Conservation (phyloP, 1,139 yeast genomes). For the Saccharomycopsis hybrid region DNA sequence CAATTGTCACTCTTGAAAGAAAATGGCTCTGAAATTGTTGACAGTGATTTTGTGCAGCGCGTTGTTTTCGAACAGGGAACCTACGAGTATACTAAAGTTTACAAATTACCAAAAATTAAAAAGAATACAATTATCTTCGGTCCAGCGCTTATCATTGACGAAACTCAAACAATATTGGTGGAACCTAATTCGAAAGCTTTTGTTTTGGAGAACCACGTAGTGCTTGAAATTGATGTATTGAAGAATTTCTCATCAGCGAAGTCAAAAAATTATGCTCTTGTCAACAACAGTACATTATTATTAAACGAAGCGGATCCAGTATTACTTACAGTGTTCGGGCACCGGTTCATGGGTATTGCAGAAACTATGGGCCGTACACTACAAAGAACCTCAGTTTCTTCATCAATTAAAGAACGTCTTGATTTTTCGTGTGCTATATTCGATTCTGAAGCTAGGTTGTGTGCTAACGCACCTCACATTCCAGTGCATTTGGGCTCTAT, state of each 20-base stretch:
- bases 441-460: slow-evolving; percentile 65
- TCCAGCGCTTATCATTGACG: slow-evolving; percentile 80
- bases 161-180: slow-evolving; percentile 77
- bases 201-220: slow-evolving; percentile 52
- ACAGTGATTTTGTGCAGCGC: slow-evolving; percentile 40
- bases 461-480: slow-evolving; percentile 82
- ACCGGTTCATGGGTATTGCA: slow-evolving; percentile 80
- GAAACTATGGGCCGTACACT: slow-evolving; percentile 83
- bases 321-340: slow-evolving; percentile 69
- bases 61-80: slow-evolving; percentile 47
- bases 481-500: slow-evolving; percentile 84
- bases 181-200: slow-evolving; percentile 67
- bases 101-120: slow-evolving; percentile 40
- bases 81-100: slow-evolving; percentile 45
- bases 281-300: slow-evolving; percentile 25
- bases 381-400: slow-evolving; percentile 72
- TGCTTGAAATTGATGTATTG: slow-evolving; percentile 38
- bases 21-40: slow-evolving; percentile 34
- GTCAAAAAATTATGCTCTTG: no score
- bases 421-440: slow-evolving; percentile 82
- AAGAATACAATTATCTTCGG: slow-evolving; percentile 55
- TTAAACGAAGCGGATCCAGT: slow-evolving; percentile 45
- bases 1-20: slow-evolving; percentile 23
- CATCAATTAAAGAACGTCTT: slow-evolving; percentile 73
- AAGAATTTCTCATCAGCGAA: no score